These are phyloP conservation scores for Chytridium lagenaria DNA, from an alignment of 371 early-diverging fungal genomes.

Conservation along the genomic window DNA sequence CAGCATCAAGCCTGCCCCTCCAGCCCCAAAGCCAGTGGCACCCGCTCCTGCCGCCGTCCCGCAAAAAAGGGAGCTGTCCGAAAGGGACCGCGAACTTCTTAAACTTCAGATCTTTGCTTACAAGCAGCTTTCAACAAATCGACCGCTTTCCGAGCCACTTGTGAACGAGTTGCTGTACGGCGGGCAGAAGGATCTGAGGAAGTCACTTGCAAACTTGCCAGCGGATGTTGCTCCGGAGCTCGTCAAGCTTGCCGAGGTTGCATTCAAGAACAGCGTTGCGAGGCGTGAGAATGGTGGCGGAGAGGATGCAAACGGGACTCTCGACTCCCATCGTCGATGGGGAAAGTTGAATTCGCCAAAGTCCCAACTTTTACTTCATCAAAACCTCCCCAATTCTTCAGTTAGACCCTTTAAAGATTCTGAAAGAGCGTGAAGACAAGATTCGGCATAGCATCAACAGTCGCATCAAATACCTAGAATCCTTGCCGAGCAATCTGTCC, in stretches of 20 bases:
- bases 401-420: not conserved
- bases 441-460: not conserved
- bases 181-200: not conserved
- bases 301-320: not conserved
- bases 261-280: not conserved
- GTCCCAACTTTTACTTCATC: slow-evolving; percentile 5
- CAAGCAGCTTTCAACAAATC: slow-evolving; percentile 70
- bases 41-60: not conserved
- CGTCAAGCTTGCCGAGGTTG: not conserved
- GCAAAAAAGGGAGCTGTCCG: not conserved
- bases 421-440: slow-evolving; percentile 11
- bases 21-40: not conserved
- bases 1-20: not conserved
- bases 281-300: not conserved
- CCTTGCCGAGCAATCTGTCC: slow-evolving; percentile 61
- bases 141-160: slow-evolving; percentile 63
- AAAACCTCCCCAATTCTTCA: not conserved
- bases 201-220: not conserved
- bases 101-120: slow-evolving; percentile 77
- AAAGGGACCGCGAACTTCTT: slow-evolving; percentile 37
- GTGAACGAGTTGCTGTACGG: not conserved
- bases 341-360: not conserved
- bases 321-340: too few species aligned
- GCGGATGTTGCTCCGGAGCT: not conserved
- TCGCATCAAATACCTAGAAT: slow-evolving; percentile 6